These are phyloP conservation scores for Asterella californica DNA, from an alignment of 225 moss, liverwort and hornwort species.

Conservation along the genomic window DNA sequence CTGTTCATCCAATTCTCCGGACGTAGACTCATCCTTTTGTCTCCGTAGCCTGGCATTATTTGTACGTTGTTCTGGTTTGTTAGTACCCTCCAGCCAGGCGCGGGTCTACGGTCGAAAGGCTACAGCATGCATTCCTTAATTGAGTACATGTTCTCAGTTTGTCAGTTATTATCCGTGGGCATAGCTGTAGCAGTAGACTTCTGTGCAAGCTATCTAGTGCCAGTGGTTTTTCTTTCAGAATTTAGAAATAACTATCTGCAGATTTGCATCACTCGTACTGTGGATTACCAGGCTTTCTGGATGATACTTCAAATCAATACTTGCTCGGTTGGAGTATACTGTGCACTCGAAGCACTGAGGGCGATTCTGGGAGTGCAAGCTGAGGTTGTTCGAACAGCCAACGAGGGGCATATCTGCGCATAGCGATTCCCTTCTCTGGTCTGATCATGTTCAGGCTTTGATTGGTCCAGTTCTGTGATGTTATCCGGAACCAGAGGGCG, in stretches of 20 bases:
- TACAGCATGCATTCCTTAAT: too few relatives aligned
- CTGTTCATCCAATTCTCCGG: not conserved
- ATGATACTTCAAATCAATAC: not conserved
- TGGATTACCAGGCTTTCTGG: not conserved
- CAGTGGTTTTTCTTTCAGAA: too few relatives aligned
- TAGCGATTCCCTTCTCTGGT: not conserved
- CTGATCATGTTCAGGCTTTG: conserved; percentile 1
- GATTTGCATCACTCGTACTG: not conserved
- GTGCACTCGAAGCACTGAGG: not conserved
- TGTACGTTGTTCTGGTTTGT: too few relatives aligned
- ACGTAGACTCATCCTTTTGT: not conserved
- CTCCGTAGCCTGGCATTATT: too few relatives aligned
- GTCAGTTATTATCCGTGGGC: too few relatives aligned
- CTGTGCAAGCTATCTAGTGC: not conserved
- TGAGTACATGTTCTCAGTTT: not conserved
- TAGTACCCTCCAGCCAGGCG: too few relatives aligned
- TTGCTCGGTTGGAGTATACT: not conserved
- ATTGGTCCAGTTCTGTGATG: not conserved
- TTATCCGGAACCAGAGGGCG: not conserved
- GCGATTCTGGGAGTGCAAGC: not conserved
- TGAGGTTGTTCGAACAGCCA: not conserved
- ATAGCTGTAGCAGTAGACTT: not conserved
- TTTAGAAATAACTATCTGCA: not conserved
- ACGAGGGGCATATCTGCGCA: not conserved
- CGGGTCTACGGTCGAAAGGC: too few relatives aligned